phyloP scores from a whole-genome alignment of 192 early-diverging fungal genomes.

The Linnemannia zychae region DNA sequence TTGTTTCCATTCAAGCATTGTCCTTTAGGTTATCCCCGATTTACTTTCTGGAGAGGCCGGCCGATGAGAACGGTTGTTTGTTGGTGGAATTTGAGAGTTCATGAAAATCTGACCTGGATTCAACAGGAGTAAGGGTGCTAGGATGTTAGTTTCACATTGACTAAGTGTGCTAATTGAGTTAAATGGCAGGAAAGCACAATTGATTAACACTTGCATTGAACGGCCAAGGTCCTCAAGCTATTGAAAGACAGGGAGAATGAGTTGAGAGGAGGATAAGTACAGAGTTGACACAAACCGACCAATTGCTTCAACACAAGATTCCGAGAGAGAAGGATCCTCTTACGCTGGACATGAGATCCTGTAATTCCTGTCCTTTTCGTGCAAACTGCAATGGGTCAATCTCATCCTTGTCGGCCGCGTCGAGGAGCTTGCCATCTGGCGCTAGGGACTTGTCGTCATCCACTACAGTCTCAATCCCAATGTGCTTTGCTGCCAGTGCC shows the following conservation, averaged over 20 bases:
- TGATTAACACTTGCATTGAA: slow-evolving; percentile 31
- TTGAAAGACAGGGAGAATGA: neutral
- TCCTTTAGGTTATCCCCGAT: no score
- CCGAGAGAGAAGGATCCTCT: neutral
- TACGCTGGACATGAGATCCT: slow-evolving; percentile 55
- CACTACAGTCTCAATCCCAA: slow-evolving; percentile 41
- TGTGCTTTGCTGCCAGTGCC: slow-evolving; percentile 48
- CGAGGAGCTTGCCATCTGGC: slow-evolving; percentile 46
- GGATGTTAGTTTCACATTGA: neutral
- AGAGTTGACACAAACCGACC: neutral
- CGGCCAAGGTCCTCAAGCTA: slow-evolving; percentile 53
- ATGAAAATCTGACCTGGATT: slow-evolving; percentile 54
- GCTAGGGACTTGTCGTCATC: slow-evolving; percentile 54
- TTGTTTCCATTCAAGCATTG: neutral
- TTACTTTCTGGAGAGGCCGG: slow-evolving; percentile 14
- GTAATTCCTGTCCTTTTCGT: slow-evolving; percentile 46
- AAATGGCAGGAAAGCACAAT: neutral
- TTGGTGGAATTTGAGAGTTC: slow-evolving; percentile 49
- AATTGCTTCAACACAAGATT: neutral
- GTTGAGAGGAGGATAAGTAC: neutral
- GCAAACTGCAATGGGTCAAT: slow-evolving; percentile 45
- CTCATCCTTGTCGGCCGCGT: slow-evolving; percentile 54
- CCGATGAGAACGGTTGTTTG: slow-evolving; percentile 25
- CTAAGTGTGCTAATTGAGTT: neutral
- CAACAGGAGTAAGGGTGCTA: neutral